Evolutionary conservation across 768 basidiomycete species (phyloP), one percentile per base, ranked within the genome.

Genomic region (Termitomyces sp.): DNA sequence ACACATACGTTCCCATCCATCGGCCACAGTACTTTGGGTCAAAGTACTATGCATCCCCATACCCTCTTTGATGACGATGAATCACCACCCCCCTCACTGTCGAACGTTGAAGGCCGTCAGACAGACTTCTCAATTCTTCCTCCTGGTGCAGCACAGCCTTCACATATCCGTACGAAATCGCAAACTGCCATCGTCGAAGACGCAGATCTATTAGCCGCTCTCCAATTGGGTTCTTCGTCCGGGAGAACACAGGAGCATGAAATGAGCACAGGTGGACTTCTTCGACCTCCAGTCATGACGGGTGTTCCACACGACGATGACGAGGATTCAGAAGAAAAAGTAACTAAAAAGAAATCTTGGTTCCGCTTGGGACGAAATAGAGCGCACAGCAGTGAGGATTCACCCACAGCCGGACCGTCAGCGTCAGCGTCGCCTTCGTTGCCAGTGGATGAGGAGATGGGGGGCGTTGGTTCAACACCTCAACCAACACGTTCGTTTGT

Each of bases 121-220:
- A 68, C 72, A 46, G 69, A 66, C 30, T 57, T 64, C 35, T 64
- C 58, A 22, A 63, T 60, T 2, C 64, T 78, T 28, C 85, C 87
- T 0, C 76, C 79, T 4, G 87, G 88, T 12, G 86, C 85, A 5
- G 81, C 84, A 79, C 74, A 80, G 41, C 83, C 87, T 11, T 70
- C 76, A 17, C 88, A 88, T 65, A 72, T 80, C 34, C 82, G 91
- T 45, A 90, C 84, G 19, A 84, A 85, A 71, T 92, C 90, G 32
- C 91, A 93, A 66, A 87, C 85, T 2, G 91, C 91, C 2, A 82
- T 93, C 56, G 83, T 93, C n/a, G 89, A 93, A 55, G 76, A 86
- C 59, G 78, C 76, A 5, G 70, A 70, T 46, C 67, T 68, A 58
- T 62, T 65, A 51, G 63, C 58, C 8, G 35, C 59, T 28, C 21